Evolutionary conservation across 441 rosid species (phyloP).

Genomic region (Mallotus japonicus): DNA sequence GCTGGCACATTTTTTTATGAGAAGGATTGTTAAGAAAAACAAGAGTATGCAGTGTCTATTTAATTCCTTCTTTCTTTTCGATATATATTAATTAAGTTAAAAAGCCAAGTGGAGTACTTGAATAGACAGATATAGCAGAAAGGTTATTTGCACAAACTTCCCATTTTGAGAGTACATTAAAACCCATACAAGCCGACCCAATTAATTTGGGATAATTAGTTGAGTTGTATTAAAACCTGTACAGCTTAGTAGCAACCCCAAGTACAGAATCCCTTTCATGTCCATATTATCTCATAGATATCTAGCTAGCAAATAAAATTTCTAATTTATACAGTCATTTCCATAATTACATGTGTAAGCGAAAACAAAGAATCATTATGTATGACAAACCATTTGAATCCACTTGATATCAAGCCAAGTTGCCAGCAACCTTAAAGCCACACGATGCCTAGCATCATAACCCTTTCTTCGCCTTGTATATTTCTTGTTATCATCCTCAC

Average conservation of each 20-base stretch:
- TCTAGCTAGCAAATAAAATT: too few relatives aligned
- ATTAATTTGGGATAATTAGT: too few relatives aligned
- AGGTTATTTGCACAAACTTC: too few relatives aligned
- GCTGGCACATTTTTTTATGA: background rate
- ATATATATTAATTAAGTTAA: background rate
- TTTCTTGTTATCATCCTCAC: conserved; percentile 44
- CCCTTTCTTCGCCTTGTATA: conserved; percentile 55
- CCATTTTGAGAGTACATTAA: too few relatives aligned
- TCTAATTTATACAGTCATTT: background rate
- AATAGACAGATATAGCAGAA: too few relatives aligned
- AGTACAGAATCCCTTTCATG: too few relatives aligned
- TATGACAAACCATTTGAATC: conserved; percentile 70
- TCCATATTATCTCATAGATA: too few relatives aligned
- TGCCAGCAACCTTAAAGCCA: conserved; percentile 72
- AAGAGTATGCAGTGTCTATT: background rate
- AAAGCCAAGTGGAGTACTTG: background rate
- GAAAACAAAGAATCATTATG: background rate
- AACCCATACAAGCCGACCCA: too few relatives aligned
- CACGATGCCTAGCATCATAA: conserved; percentile 94
- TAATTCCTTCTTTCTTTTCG: background rate
- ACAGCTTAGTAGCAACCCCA: too few relatives aligned
- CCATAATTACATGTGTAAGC: background rate
- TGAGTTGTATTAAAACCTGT: too few relatives aligned
- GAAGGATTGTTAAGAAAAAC: background rate
- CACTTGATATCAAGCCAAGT: conserved; percentile 78